Evolutionary conservation across 1,139 yeast species (phyloP), one percentile per base, ranked within the genome.

Genomic region (Suhomyces coccinellae): DNA sequence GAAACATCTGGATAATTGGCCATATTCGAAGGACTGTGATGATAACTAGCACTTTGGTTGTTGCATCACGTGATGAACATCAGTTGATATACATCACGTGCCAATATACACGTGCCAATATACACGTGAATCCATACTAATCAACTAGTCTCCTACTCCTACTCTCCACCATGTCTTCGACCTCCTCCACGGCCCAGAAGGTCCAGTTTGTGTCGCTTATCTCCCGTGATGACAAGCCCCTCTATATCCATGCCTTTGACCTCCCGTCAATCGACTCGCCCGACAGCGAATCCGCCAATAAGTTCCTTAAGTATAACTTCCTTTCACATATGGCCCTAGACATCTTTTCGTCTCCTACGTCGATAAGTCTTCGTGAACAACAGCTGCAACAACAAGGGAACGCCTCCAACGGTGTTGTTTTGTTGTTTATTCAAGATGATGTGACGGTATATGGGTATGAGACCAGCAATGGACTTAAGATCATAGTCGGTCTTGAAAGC

Each of bases 271-370:
- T 30, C 22, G 50, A 37, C 10, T 47, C 36, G 4, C 41, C 51
- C 20, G 40, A 50, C 29, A 54, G 54, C 32, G 54, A 56, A 36
- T 50, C 51, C 14, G 70, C 78, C 45, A 76, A 79, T 52, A 71
- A 70, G 48, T 66, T 79, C 44, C 65, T 83, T 32, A 80, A 81
- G 53, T 82, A 80, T 63, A 82, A 83, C 56, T 82, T 82, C 52
- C 63, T 83, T 29, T 75, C 85, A 13, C 86, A 83, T 57, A 82
- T 83, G 85, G 82, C 87, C 2, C 62, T 83, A 20, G 88, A 83
- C 58, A 73, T 82, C 16, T 81, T 83, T 53, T 68, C 81, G 29
- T 77, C 83, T 15, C 83, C 85, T 0, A 49, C 71, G n/a, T 66
- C 75, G 33, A 50, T 71, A 36, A 56, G 63, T 36, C 56, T 73